These are phyloP conservation scores for Przewalskia tangutica DNA, from an alignment of 257 asterid genomes.

Conservation along the genomic window DNA sequence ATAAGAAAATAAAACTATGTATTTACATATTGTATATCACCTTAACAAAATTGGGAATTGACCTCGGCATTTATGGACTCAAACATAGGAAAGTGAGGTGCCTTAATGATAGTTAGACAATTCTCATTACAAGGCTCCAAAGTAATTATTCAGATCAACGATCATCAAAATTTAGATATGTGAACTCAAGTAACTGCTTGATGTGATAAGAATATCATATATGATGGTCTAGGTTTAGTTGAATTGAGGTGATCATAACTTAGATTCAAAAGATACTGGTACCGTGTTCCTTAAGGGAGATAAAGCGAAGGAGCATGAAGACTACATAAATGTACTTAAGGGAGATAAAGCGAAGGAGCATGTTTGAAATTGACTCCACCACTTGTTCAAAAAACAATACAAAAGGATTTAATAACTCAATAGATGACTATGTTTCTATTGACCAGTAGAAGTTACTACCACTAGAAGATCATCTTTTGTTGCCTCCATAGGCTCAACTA, in stretches of 20 bases:
- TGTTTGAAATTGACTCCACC: background rate
- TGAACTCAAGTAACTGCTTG: background rate
- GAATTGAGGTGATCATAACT: background rate
- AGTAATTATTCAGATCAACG: background rate
- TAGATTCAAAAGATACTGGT: background rate
- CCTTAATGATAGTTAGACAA: background rate
- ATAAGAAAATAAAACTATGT: background rate
- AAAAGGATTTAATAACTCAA: background rate
- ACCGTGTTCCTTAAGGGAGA: background rate
- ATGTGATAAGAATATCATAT: background rate
- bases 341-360: background rate
- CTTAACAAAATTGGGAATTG: background rate
- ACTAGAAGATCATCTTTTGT: slow-evolving; percentile 81
- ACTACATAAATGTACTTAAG: background rate
- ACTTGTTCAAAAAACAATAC: background rate
- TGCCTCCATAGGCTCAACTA: slow-evolving; percentile 88
- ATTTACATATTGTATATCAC: background rate
- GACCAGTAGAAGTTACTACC: slow-evolving; percentile 34
- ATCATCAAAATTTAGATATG: background rate
- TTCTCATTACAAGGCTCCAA: background rate
- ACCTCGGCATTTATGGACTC: background rate
- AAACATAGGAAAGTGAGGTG: background rate
- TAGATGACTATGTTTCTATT: background rate
- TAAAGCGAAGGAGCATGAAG: background rate
- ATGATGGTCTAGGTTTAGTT: background rate